Percentiles rank a stretch among this genome's conserved stretches.
phyloP scores from a whole-genome alignment of 345 rosid species.

The Draba incana region DNA sequence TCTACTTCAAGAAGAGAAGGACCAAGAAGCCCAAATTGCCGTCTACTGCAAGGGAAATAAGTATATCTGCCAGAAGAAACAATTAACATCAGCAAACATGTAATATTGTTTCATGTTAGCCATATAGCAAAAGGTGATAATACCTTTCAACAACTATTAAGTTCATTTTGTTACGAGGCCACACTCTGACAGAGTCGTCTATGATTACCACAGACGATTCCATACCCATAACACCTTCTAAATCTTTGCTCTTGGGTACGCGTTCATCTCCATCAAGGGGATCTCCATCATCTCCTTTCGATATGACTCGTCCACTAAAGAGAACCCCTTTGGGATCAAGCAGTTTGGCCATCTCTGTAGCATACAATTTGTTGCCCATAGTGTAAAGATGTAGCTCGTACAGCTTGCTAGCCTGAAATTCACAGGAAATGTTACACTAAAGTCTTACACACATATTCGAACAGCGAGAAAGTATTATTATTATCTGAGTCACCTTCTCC shows the following conservation, averaged over 20 bases:
- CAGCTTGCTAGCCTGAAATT: constrained; percentile 81
- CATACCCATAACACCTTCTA: constrained; percentile 99
- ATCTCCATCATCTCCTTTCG: constrained; percentile 96
- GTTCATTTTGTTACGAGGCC: constrained; percentile 95
- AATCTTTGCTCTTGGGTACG: constrained; percentile 92
- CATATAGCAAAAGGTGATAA: background rate
- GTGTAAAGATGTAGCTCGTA: constrained; percentile 96
- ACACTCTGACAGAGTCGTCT: constrained; percentile 95
- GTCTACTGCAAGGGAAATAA: constrained; percentile 95
- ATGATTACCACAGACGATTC: constrained; percentile 93
- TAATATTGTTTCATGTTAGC: constrained; percentile 13
- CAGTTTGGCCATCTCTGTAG: constrained; percentile 99
- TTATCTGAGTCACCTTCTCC: constrained; percentile 69
- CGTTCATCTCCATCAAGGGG: constrained; percentile 83
- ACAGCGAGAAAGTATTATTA: constrained; percentile 18
- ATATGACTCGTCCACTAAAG: constrained; percentile 93
- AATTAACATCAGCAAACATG: constrained; percentile 29
- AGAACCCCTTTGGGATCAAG: constrained; percentile 88
- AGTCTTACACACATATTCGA: background rate
- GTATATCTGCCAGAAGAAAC: constrained; percentile 66
- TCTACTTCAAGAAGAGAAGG: constrained; percentile 99
- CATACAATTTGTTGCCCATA: constrained; percentile 98
- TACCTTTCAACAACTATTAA: constrained; percentile 96
- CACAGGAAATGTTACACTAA: constrained; percentile 22
- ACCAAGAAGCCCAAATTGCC: constrained; percentile 95